Conservation (phyloP, 495 filamentous ascomycete species). For the Amniculicola lignicola region DNA sequence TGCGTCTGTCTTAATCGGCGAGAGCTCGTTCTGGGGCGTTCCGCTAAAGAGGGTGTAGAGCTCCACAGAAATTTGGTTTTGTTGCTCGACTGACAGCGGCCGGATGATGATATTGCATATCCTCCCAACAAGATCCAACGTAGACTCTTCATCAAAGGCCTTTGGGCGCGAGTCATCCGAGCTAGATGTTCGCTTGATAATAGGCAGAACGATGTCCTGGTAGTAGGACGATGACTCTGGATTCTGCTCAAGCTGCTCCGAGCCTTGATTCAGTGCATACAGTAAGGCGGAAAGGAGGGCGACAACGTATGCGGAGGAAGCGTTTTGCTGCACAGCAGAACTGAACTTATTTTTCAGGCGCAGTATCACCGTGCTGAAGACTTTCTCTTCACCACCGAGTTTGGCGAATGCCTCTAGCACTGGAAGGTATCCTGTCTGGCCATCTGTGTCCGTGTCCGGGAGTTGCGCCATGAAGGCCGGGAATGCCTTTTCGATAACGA, state of each 20-base stretch:
- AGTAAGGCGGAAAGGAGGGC: conserved; percentile 63
- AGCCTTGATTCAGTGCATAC: conserved; percentile 60
- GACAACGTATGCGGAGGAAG: conserved; percentile 53
- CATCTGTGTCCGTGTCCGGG: conserved; percentile 54
- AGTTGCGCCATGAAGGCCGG: conserved; percentile 70
- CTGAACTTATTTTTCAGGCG: conserved; percentile 66
- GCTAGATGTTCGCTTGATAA: conserved; percentile 27
- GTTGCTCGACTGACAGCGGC: conserved; percentile 51
- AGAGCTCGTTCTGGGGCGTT: conserved; percentile 15
- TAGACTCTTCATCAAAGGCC: conserved; percentile 50
- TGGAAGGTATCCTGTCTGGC: conserved; percentile 47
- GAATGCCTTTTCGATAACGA: conserved; percentile 69
- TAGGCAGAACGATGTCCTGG: conserved; percentile 55
- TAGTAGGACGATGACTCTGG: conserved; percentile 57
- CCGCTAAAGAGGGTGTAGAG: conserved; percentile 55
- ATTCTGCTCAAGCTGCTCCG: conserved; percentile 45
- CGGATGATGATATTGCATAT: conserved; percentile 61
- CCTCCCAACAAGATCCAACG: conserved; percentile 60
- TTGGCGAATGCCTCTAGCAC: conserved; percentile 67
- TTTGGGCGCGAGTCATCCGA: conserved; percentile 20
- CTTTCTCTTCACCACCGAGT: conserved; percentile 59
- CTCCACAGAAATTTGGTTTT: conserved; percentile 54
- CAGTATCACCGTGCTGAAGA: conserved; percentile 68
- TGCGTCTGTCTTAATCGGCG: conserved; percentile 22
- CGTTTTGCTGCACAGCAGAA: conserved; percentile 54